Evolutionary conservation across 352 stramenopile species (phyloP), one percentile per base, ranked within the genome.

Genomic region (Elongisporangium senticosum): DNA sequence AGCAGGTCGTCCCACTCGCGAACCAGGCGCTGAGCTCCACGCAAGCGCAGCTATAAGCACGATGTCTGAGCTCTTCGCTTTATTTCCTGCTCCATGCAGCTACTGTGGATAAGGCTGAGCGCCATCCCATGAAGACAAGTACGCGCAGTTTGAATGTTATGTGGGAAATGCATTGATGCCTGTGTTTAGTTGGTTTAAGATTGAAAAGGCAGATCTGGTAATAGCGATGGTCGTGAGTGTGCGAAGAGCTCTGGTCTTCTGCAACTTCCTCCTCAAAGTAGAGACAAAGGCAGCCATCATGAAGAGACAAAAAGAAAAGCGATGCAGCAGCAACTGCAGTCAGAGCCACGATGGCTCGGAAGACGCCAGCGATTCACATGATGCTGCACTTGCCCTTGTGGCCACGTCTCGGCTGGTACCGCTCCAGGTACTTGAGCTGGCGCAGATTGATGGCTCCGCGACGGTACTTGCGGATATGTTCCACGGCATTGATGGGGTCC

Each of bases 391-490:
- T 90, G 57, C 74, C 66, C 68, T 93, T 92, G 63, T 81, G 70
- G 51, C 78, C 77, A 54, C 79, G 80, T 6, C 72, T 77, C 33
- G 84, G 78, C 59, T 93, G 77, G 75, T 99, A 99, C 64, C 95
- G 94, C 69, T 99, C 93, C 63, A 99, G 75, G 71, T 99, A 99
- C 65, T 97, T 90, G 53, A 99, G 84, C 73, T 99, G 97, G 53
- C 97, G 97, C 54, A 97, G 77, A 68, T 99, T 99, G 71, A 99
- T 99, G 14, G 97, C 97, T 19, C 96, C 96, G 59, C 96, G 87
- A 21, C 96, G 87, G 58, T 90, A 88, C 67, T 93, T 87, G 57
- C 96, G 88, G 64, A 99, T 98, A 65, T 98, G 94, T 68, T 98
- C 91, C n/a, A 99, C 96, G 6, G 96, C 96, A 56, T 98, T 96